These are phyloP conservation scores for Globisporangium cylindrosporum DNA, from an alignment of 352 stramenopile genomes.

Conservation along the genomic window DNA sequence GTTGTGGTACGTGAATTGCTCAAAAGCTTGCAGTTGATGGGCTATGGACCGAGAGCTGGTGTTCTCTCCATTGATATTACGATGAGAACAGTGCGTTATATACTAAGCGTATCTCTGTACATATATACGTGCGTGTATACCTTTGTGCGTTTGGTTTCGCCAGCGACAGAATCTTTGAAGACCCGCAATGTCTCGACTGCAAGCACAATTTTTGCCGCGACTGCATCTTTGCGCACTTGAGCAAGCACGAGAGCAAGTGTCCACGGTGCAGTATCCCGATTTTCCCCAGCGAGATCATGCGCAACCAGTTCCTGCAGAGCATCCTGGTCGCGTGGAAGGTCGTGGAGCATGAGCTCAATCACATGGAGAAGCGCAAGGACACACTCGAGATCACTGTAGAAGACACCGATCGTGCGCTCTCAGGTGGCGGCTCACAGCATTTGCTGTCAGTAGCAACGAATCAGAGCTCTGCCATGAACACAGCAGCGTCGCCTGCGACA, in stretches of 20 bases:
- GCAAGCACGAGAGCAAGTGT: constrained; percentile 55
- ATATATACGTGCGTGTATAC: background rate
- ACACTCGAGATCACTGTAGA: constrained; percentile 25
- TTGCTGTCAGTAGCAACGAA: background rate
- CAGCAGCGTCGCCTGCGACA: constrained; percentile 5
- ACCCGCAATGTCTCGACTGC: constrained; percentile 83
- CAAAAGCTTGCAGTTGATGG: background rate
- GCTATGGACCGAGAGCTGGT: background rate
- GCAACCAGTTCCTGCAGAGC: constrained; percentile 86
- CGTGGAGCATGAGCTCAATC: constrained; percentile 61
- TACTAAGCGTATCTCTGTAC: background rate
- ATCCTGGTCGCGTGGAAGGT: constrained; percentile 73
- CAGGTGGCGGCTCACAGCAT: constrained; percentile 26
- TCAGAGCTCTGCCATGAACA: background rate
- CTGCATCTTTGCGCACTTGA: constrained; percentile 70
- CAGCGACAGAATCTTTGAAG: constrained; percentile 70
- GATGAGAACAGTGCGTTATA: background rate
- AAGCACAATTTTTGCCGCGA: constrained; percentile 87
- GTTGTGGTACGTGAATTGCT: constrained; percentile 51
- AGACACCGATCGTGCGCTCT: constrained; percentile 36
- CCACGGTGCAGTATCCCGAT: constrained; percentile 72
- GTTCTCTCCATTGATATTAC: background rate
- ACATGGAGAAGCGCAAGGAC: constrained; percentile 35
- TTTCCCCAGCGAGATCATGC: constrained; percentile 71
- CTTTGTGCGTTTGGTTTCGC: constrained; percentile 2